phyloP scores from a whole-genome alignment of 345 rosid genomes.

The Syzygium aromaticum region DNA sequence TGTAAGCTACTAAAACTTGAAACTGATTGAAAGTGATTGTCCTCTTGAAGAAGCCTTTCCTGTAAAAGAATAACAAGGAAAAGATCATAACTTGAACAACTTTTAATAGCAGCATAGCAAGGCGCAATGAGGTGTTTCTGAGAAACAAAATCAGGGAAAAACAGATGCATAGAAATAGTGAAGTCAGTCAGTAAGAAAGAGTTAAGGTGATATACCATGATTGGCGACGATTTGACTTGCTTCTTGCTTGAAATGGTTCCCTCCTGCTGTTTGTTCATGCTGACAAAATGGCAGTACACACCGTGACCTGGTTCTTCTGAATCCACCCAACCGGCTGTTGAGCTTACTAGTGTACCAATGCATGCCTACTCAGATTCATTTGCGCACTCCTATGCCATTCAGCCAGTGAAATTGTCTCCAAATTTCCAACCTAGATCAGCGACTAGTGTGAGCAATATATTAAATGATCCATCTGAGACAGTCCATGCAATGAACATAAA shows the following conservation, averaged over 20 bases:
- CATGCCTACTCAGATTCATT: neutral
- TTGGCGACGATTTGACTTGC: conserved; percentile 19
- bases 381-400: neutral
- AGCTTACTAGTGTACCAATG: neutral
- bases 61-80: conserved; percentile 10
- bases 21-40: conserved; percentile 19
- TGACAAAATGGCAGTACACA: neutral
- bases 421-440: neutral
- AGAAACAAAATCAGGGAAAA: neutral
- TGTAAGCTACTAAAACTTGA: conserved; percentile 11
- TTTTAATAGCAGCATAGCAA: neutral
- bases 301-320: neutral
- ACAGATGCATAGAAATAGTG: neutral
- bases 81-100: neutral
- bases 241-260: conserved; percentile 21
- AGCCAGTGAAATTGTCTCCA: neutral
- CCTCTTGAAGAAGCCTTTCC: conserved; percentile 28
- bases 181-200: neutral
- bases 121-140: neutral
- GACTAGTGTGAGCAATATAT: neutral
- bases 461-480: neutral
- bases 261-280: conserved; percentile 34
- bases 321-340: neutral
- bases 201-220: conserved; percentile 22
- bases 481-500: neutral